Base-by-base conservation (phyloP, 2,329 filamentous ascomycete species). In the Gaeumannomyces sp. region DNA sequence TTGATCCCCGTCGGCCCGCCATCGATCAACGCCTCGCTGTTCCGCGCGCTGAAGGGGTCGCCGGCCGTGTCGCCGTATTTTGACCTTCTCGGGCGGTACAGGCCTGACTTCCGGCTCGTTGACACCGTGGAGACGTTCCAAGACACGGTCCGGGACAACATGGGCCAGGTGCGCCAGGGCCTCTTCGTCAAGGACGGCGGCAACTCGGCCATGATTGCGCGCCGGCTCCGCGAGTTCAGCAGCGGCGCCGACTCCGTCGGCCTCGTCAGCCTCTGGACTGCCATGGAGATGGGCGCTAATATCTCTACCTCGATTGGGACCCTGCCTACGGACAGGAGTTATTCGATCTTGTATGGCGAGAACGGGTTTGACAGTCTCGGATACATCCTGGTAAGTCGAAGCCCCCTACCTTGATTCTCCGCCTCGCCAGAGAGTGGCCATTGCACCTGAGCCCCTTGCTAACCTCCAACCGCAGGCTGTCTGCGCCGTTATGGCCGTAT, bases 101-200 rank as follows among this genome's bases (percentile, higher is more conserved):
- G 76, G 16, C 64, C 75, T 27, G 75, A 75, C 61, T 66, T 86
- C 1, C 78, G 85, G 19, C 66, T 83, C 0, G 87, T 92, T 11
- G 79, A 91, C 66, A 87, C 83, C 0, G 79, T 92, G 8, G 77
- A 83, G 31, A 84, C 89, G 0, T 96, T 96, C 75, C 86, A 89
- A 64, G 73, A 81, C 29, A 89, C 85, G 67, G 83, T 97, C 61
- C 71, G 78, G 3, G 76, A 80, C 10, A 92, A 88, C 72, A 81
- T 79, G 62, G 89, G 87, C 63, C 82, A 94, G 53, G 89, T 85
- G 0, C 92, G 90, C 0, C 91, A 89, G 25, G 93, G 89, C 0
- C 84, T 95, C 72, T 97, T 91, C 80, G 78, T 96, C 2, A 88
- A 87, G 25, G 85, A 89, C 64, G 78, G 79, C 27, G 78, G 74